Evolutionary conservation across 495 filamentous ascomycete genomes (phyloP), one percentile per base, ranked within the genome.

Genomic region (Articulospora tetracladia): DNA sequence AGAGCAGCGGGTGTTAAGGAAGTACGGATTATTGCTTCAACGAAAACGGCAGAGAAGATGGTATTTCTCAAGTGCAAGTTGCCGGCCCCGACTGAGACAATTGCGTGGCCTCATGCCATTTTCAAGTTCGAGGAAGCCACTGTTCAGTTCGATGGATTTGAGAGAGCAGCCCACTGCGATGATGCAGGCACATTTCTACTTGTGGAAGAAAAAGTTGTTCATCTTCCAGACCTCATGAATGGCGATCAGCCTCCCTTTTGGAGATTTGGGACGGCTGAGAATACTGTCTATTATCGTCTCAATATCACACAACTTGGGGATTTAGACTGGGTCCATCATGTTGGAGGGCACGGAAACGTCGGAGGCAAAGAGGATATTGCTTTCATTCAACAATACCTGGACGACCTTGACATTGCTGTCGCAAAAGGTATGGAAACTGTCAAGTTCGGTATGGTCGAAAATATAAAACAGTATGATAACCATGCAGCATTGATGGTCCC

Each of bases 121-220:
- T 47, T 47, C 41, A 47, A 47, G 15, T 47, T 47, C 41, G 41
- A 47, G 7, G 23, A 47, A 19, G 41, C 23, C 15, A 47, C 41
- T 8, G 41, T 47, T 15, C 41, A 47, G 17, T 47, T 47, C 17
- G 41, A 47, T 47, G 41, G 7, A 15, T 47, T 47, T n/a, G 41
- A 47, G 23, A 10, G 41, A 47, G 41, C 41, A 6, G 41, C 41
- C 7, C 41, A 47, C 41, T 47, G 41, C 15, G 41, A 47, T 47
- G 41, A 47, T 15, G 41, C 41, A 7, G 41, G 41, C 41, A 47
- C 41, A 7, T 47, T 47, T 15, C 41, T 47, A 15, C 41, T 47
- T 47, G 41, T 47, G 41, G 41, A 47, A 47, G 41, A 47, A 15
- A 47, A 47, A n/a, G 41, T 47, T n/a, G 41, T 47, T 15, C 41